Evolutionary conservation across 768 basidiomycete species (phyloP).

Genomic region (Leccinellum luteum): DNA sequence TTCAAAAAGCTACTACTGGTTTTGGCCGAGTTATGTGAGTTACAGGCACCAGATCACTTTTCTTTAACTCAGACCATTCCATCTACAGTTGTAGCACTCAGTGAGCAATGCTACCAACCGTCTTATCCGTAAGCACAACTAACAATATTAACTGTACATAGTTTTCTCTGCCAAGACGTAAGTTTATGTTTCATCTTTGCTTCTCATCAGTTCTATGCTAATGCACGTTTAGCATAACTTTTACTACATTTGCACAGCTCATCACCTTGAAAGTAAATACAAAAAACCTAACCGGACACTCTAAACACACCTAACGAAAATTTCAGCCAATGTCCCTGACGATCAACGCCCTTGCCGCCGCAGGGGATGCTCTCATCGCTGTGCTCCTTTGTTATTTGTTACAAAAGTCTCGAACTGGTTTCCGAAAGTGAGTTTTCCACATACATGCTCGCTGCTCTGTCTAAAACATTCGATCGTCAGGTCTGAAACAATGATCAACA

Average conservation of each 20-base stretch:
- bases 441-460: background rate
- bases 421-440: constrained; percentile 35
- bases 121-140: background rate
- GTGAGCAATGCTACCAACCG: constrained; percentile 21
- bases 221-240: constrained; percentile 35
- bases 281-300: background rate
- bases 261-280: constrained; percentile 39
- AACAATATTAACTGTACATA: constrained; percentile 12
- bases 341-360: constrained; percentile 50
- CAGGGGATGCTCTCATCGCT: constrained; percentile 51
- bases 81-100: constrained; percentile 30
- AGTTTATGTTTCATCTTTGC: constrained; percentile 8
- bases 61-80: constrained; percentile 3
- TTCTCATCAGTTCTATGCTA: background rate
- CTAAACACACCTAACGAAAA: background rate
- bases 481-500: constrained; percentile 53
- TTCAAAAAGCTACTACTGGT: constrained; percentile 30
- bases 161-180: constrained; percentile 38
- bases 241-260: constrained; percentile 43
- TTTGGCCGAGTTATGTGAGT: constrained; percentile 38
- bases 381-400: constrained; percentile 43
- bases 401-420: constrained; percentile 50
- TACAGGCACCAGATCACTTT: background rate
- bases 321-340: constrained; percentile 42
- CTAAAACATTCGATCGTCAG: constrained; percentile 7